Conservation (phyloP, 768 basidiomycete genomes). For the button mushroom (Agaricus bisporus) region DNA sequence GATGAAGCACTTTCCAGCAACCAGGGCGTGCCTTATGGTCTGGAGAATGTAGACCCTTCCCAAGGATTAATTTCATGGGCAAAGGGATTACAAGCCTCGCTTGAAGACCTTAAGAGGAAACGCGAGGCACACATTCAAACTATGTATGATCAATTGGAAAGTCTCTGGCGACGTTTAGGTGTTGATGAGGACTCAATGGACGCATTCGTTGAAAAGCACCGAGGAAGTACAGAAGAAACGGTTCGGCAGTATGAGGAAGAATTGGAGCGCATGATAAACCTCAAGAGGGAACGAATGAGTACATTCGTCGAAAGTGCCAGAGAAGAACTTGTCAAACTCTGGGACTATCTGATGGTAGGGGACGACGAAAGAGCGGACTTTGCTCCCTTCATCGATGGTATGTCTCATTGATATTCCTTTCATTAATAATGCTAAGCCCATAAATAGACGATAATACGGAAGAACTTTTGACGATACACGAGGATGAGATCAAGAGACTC, state of each 20-base stretch:
- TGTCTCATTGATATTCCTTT: constrained; percentile 14
- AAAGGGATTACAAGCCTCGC: constrained; percentile 42
- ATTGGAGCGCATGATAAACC: constrained; percentile 80
- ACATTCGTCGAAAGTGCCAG: constrained; percentile 79
- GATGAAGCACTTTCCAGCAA: constrained; percentile 37
- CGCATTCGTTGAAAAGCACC: constrained; percentile 81
- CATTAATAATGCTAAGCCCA: constrained; percentile 4
- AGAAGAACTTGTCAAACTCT: constrained; percentile 71
- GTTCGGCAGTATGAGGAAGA: constrained; percentile 86
- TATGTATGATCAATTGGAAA: constrained; percentile 91
- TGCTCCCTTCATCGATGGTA: constrained; percentile 79
- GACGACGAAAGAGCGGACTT: constrained; percentile 81
- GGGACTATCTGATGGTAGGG: constrained; percentile 83
- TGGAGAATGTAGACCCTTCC: constrained; percentile 79
- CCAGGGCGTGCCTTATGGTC: constrained; percentile 37
- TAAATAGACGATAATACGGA: constrained; percentile 78
- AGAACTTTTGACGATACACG: constrained; percentile 79
- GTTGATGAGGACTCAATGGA: constrained; percentile 80
- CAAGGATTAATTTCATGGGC: constrained; percentile 72
- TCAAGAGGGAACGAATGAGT: constrained; percentile 85
- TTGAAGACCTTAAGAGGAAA: constrained; percentile 67
- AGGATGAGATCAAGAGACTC: constrained; percentile 75
- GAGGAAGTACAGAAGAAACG: constrained; percentile 74
- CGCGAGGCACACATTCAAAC: constrained; percentile 85
- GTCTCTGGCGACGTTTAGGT: constrained; percentile 84